Conservation (phyloP, 768 basidiomycete species). For the Tephrocybe sp. region DNA sequence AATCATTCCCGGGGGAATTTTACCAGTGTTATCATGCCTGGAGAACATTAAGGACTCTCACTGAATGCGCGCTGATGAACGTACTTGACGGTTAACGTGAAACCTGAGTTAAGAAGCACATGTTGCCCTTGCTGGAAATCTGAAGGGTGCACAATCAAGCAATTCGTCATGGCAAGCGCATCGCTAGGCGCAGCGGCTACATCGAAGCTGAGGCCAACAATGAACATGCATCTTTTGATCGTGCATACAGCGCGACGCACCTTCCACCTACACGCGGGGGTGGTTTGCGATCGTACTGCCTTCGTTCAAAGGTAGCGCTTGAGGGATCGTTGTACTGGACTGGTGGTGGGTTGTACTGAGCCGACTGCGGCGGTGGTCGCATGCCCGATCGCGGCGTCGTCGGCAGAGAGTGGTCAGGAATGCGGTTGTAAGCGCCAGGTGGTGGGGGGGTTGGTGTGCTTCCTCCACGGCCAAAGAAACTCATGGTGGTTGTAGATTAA, state of each 20-base stretch:
- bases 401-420: constrained; percentile 34
- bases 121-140: constrained; percentile 78
- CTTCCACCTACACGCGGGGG: constrained; percentile 31
- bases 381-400: constrained; percentile 33
- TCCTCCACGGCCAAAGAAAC: constrained; percentile 45
- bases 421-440: constrained; percentile 41
- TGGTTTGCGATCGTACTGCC: constrained; percentile 41
- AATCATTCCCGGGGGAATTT: constrained; percentile 64
- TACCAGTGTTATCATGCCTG: constrained; percentile 80
- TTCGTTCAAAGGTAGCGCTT: constrained; percentile 49
- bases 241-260: constrained; percentile 13
- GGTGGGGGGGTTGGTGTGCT: constrained; percentile 38
- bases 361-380: constrained; percentile 38
- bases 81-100: constrained; percentile 75
- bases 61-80: background rate
- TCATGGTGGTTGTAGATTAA: constrained; percentile 31
- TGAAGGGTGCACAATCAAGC: constrained; percentile 73
- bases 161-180: constrained; percentile 75
- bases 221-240: constrained; percentile 10
- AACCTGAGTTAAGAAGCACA: constrained; percentile 72
- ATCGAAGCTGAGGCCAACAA: constrained; percentile 37
- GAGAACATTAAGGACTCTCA: background rate
- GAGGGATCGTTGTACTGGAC: constrained; percentile 55
- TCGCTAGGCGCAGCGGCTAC: constrained; percentile 66
- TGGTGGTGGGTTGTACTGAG: constrained; percentile 39